Evolutionary conservation across 805 yeast genomes (phyloP), one percentile per base, ranked within the genome.

Genomic region (Candida stauntonica): DNA sequence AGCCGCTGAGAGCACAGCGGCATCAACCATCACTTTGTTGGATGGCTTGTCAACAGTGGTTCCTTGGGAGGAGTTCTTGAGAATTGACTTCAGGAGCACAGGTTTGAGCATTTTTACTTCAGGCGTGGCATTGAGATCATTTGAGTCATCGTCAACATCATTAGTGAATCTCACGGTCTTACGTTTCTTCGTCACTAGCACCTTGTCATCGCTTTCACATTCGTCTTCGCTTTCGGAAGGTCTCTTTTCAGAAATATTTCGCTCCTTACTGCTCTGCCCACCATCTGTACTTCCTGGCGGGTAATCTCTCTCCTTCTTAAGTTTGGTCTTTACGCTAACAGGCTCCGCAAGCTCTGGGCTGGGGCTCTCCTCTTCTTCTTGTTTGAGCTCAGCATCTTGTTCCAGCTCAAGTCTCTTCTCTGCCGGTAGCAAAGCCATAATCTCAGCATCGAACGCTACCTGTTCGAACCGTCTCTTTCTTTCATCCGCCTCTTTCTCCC

Each of bases 121-220:
- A 7, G 13, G 24, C 30, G 17, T 24, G 5, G 7, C 24, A 9
- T 23, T 11, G 12, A 12, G 13, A 3, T 26, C 28, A 19, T 13
- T 24, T 16, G 14, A 8, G 13, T 36, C 31, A 12, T 14, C 36
- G 23, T 35, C 31, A 9, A 30, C 31, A 9, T 30, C 40, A 6
- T 30, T 41, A 1, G 30, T 38, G 32, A 41, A 41, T 12, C 44
- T 13, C 6, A 41, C 44, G 6, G 33, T 26, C 31, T 41, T 41
- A 15, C 32, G 24, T 26, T 21, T 33, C 33, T 26, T 33, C 14
- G 29, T n/a, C n/a, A n/a, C n/a, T n/a, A n/a, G n/a, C n/a, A n/a
- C n/a, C n/a, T n/a, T n/a, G n/a, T n/a, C n/a, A n/a, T n/a, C n/a
- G n/a, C n/a, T n/a, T 8, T 17, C 24, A 9, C 6, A 9, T 16